Percentiles rank a stretch among this genome's conserved stretches.
Evolutionary conservation across 116 monocot genomes (phyloP).

Genomic region (Zostera marina): DNA sequence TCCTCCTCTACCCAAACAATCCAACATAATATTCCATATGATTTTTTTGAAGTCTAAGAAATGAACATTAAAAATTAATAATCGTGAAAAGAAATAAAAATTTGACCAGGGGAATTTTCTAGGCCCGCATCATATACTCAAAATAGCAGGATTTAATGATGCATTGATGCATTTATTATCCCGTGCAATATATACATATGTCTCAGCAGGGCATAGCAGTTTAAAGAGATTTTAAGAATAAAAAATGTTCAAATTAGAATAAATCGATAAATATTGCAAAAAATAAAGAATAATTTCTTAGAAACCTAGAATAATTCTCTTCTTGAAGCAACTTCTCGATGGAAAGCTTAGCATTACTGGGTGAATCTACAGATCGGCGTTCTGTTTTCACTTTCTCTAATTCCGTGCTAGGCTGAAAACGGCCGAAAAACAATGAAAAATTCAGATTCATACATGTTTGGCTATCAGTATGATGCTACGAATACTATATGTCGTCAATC

Average conservation of each 20-base stretch:
- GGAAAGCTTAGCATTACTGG: background rate
- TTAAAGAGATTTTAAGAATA: background rate
- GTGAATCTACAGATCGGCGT: background rate
- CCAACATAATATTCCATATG: too few species aligned
- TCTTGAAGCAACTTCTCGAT: constrained; percentile 1
- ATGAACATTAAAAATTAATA: too few species aligned
- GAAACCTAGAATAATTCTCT: background rate
- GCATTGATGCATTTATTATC: too few species aligned
- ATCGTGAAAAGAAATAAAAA: too few species aligned
- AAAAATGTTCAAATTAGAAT: background rate
- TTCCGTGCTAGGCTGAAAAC: background rate
- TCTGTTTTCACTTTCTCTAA: background rate
- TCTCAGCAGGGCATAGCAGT: too few species aligned
- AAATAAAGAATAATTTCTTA: background rate
- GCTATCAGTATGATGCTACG: background rate
- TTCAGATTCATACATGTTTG: background rate
- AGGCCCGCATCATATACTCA: too few species aligned
- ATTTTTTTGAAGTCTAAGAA: too few species aligned
- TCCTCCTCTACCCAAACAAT: too few species aligned
- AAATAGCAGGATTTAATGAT: too few species aligned
- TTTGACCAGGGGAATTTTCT: too few species aligned
- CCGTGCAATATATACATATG: too few species aligned
- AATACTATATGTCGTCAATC: background rate
- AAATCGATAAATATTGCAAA: background rate
- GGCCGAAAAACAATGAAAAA: background rate